phyloP scores from a whole-genome alignment of 495 filamentous ascomycete genomes.

The Elasticomyces elasticus region DNA sequence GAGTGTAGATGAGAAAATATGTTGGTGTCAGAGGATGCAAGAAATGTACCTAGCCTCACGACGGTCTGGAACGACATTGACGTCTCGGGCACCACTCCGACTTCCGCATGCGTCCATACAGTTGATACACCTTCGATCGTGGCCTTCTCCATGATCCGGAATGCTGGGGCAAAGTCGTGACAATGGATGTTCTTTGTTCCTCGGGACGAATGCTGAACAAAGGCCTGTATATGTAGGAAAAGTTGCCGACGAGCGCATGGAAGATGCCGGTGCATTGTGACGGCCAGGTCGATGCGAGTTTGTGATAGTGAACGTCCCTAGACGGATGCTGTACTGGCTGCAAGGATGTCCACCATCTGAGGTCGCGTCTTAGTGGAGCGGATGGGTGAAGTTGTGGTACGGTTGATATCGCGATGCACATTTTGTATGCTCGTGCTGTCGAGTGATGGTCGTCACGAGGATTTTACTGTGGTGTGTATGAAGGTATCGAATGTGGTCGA shows the following conservation, averaged over 20 bases:
- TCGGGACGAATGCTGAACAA: not conserved
- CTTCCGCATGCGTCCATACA: conserved; percentile 5
- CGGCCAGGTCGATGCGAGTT: too few species aligned
- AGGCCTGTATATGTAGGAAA: not conserved
- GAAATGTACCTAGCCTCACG: not conserved
- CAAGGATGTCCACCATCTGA: too few species aligned
- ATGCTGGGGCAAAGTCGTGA: not conserved
- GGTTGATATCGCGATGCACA: too few species aligned
- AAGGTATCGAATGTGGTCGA: too few species aligned
- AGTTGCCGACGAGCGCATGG: not conserved
- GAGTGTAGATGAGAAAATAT: not conserved
- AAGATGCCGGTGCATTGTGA: not conserved
- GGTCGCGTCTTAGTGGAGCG: too few species aligned
- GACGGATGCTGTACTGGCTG: too few species aligned
- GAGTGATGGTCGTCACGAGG: too few species aligned
- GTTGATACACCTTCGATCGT: not conserved
- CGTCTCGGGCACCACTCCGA: not conserved
- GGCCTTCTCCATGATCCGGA: not conserved
- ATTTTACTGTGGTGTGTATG: not conserved
- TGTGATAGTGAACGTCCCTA: too few species aligned
- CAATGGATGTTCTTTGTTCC: not conserved
- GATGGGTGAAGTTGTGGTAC: too few species aligned
- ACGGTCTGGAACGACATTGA: not conserved
- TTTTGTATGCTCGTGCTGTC: too few species aligned
- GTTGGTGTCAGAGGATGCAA: not conserved